Conservation (phyloP, 2,329 filamentous ascomycete genomes). For the Colletotrichum chrysophilum region DNA sequence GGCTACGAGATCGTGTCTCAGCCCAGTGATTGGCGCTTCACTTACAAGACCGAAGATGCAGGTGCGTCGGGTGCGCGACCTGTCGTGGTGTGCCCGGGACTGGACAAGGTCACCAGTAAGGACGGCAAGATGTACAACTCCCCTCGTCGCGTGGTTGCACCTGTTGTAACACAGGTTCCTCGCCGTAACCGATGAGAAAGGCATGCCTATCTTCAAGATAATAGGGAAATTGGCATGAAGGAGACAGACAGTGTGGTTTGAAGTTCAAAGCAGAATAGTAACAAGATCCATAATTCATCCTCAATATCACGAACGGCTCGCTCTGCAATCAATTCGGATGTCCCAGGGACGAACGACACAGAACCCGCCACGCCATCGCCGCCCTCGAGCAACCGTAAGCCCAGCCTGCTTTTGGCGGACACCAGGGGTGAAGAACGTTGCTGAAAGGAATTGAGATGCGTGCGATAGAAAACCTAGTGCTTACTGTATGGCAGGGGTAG, state of each 20-base stretch:
- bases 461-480: neutral
- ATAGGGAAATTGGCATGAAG: neutral
- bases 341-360: neutral
- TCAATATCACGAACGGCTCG: neutral
- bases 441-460: neutral
- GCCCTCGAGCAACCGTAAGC: neutral
- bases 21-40: conserved; percentile 41
- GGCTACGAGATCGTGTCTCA: conserved; percentile 49
- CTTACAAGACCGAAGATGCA: conserved; percentile 21
- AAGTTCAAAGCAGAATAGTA: neutral
- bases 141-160: conserved; percentile 27
- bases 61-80: neutral
- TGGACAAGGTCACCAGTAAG: conserved; percentile 31
- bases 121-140: conserved; percentile 28
- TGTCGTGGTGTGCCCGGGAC: conserved; percentile 32
- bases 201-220: neutral
- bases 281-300: neutral
- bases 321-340: neutral
- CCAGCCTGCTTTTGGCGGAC: neutral
- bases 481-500: neutral
- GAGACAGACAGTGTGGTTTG: neutral
- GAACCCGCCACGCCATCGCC: neutral
- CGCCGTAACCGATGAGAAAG: neutral
- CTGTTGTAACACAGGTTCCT: conserved; percentile 15
- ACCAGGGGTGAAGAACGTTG: neutral